A percentile compares a stretch with the other conserved stretches of the same genome.
These are phyloP conservation scores for Lasiodiplodia citricola DNA, from an alignment of 2,329 filamentous ascomycete species.

Conservation along the genomic window DNA sequence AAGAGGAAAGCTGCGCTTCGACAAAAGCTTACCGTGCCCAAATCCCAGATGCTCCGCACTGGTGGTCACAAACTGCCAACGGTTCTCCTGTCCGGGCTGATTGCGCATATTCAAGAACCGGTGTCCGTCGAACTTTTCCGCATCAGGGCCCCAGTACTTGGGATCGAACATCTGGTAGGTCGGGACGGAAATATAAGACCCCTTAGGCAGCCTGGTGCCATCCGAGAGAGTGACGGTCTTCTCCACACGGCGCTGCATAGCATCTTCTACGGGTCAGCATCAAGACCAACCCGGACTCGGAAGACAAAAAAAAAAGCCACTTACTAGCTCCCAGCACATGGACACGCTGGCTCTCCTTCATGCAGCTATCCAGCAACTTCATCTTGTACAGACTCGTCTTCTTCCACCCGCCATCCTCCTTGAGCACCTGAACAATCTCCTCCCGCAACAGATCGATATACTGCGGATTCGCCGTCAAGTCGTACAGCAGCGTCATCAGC, in stretches of 20 bases:
- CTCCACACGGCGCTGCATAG: conserved; percentile 24
- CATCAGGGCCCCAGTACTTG: conserved; percentile 14
- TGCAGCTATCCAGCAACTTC: conserved; percentile 40
- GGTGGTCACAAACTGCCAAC: conserved; percentile 27
- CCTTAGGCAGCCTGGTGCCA: conserved; percentile 35
- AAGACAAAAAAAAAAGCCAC: background rate
- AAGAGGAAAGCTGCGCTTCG: too few relatives aligned
- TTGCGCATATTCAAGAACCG: conserved; percentile 29
- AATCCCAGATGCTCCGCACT: conserved; percentile 31
- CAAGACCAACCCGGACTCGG: background rate
- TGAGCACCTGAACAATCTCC: conserved; percentile 35
- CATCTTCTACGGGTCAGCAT: background rate
- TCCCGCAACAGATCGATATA: conserved; percentile 34
- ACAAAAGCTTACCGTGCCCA: conserved; percentile 24
- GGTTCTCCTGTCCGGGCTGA: conserved; percentile 23
- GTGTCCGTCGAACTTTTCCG: conserved; percentile 29
- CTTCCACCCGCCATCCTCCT: conserved; percentile 34
- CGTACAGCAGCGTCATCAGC: conserved; percentile 32
- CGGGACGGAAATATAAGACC: conserved; percentile 23
- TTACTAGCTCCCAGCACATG: background rate
- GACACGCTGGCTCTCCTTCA: conserved; percentile 40
- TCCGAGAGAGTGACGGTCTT: conserved; percentile 36
- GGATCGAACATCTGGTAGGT: conserved; percentile 5
- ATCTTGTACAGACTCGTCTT: conserved; percentile 38
- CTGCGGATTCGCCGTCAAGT: conserved; percentile 34